Base-by-base conservation (phyloP, 2,329 filamentous ascomycete genomes). In the Colletotrichum spaethianum region DNA sequence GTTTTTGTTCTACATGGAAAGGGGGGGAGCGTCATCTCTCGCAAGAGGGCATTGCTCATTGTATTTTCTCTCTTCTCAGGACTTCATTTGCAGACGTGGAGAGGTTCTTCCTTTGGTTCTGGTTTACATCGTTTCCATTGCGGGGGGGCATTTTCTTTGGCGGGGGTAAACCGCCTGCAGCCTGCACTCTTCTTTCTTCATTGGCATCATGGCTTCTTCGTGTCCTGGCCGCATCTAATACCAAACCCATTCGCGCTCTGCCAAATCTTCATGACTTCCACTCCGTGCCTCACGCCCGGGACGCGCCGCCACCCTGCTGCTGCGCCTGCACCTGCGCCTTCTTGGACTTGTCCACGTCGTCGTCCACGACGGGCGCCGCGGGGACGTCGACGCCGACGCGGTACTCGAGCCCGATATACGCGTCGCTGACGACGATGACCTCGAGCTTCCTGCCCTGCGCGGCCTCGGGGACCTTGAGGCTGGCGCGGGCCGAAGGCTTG, bases 371-470 rank as follows among this genome's bases (percentile, higher is more conserved):
- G 3, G 88, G 87, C 64, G 82, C 77, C 38, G 81, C 83, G 23
- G 89, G 89, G n/a, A 91, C 82, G 28, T 88, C 85, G 0, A 90
- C 83, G 2, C 85, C 86, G 1, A 88, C 72, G 31, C 81, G 80
- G 73, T 89, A 85, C 79, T 89, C 85, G 87, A 98, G 90, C 0
- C 93, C 94, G 42, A 94, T 85, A 82, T 98, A 98, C 20, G 91
- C 91, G 86, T 98, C 96, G 81, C 96, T 98, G 23, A 96, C 85
- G 2, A 98, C 91, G 73, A 89, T 80, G 3, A 98, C 88, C 78
- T 94, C 92, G 12, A 97, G 82, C 79, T 88, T 93, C 77, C 91
- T 90, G 18, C 84, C 86, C 74, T 85, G 83, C 61, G 79, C 79
- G 11, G 80, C 76, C 67, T 87, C 83, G 1, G 92, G 91, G 31